Base-by-base conservation (phyloP, 305 asterid species). In the Fraxinus sp. region DNA sequence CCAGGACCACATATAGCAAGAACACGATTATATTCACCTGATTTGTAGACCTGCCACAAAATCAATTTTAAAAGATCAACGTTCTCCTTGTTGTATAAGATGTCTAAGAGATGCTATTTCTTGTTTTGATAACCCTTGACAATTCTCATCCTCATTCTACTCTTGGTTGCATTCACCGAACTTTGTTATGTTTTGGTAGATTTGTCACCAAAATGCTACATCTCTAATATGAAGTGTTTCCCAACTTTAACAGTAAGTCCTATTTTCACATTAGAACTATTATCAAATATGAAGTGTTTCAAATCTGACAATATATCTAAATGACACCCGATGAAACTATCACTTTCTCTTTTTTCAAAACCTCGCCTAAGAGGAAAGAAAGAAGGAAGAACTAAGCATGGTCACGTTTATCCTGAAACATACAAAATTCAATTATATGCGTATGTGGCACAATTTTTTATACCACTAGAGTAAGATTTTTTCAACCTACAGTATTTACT, bases 1-100 rank as follows among this genome's bases (percentile, higher is more conserved):
- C 99, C 99, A 3, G 99, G 97, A 59, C 98, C 98, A 72, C 98
- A 95, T 68, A 95, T 86, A 82, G 89, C 93, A 85, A 95, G 97
- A 81, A 95, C 89, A n/a, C 94, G 97, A 74, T 82, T 90, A 83
- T 78, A 83, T 83, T 92, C 92, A 62, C 79, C 79, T 52, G 93
- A 90, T 84, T 87, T 89, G 79, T 92, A 96, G 41, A 94, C 99
- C 99, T 96, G 90, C 82, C 75, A 78, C 49, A 76, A 64, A 57
- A 52, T 32, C 24, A 55, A 30, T 64, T 64, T 83, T 57, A 32
- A 2, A 39, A 76, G 70, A 46, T 78, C 79, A 59, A 35, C 0
- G 36, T 75, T 68, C 18, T 9, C 30, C 79, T 66, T 52, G 41
- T 5, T 55, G 74, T 59, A 16, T 62, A 46, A 68, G 81, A 32